Percentiles rank a stretch among this genome's conserved stretches.
These are phyloP conservation scores for Pythium brassicae DNA, from an alignment of 352 stramenopile genomes.

Conservation along the genomic window DNA sequence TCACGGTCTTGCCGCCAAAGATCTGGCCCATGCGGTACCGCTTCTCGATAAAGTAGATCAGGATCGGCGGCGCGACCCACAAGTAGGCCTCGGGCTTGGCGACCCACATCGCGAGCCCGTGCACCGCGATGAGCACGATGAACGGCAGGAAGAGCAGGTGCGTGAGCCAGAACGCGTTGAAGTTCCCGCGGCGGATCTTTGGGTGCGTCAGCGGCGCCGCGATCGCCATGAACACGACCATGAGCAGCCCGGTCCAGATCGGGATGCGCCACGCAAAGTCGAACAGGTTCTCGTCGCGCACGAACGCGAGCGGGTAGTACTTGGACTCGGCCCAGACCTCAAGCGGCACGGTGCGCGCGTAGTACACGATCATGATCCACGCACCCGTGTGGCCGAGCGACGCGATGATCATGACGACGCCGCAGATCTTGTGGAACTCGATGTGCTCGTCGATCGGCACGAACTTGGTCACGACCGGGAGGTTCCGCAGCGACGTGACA, in stretches of 20 bases:
- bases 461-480: constrained; percentile 39
- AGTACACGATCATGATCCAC: constrained; percentile 55
- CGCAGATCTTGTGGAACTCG: constrained; percentile 75
- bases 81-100: constrained; percentile 41
- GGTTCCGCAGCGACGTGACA: constrained; percentile 41
- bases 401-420: constrained; percentile 60
- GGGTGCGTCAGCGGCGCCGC: constrained; percentile 41
- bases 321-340: constrained; percentile 37
- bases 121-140: constrained; percentile 53
- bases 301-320: constrained; percentile 42
- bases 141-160: constrained; percentile 70
- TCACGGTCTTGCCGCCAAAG: constrained; percentile 44
- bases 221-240: constrained; percentile 49
- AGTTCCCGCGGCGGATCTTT: constrained; percentile 48
- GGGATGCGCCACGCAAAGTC: constrained; percentile 41
- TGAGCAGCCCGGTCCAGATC: constrained; percentile 58
- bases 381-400: constrained; percentile 44
- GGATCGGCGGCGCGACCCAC: constrained; percentile 49
- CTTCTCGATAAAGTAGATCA: constrained; percentile 63
- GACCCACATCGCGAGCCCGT: constrained; percentile 67
- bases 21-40: constrained; percentile 53
- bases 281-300: constrained; percentile 44
- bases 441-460: constrained; percentile 64
- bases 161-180: constrained; percentile 65
- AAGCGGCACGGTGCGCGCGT: constrained; percentile 31